Conservation (phyloP, 2,329 filamentous ascomycete genomes). For the Microsporum canis region DNA sequence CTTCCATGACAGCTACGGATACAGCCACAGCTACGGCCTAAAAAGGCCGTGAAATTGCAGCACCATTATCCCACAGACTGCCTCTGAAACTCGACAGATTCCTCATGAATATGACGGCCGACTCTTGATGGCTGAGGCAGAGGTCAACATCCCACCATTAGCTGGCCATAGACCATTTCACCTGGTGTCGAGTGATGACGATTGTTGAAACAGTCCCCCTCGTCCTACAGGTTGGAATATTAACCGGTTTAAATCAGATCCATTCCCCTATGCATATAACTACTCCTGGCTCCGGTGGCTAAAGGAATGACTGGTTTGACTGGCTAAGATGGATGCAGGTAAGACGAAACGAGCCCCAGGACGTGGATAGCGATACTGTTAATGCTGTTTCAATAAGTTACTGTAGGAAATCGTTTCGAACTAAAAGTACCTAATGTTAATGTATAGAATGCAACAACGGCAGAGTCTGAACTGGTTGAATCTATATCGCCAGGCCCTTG, state of each 20-base stretch:
- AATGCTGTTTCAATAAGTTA: neutral
- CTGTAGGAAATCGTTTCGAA: neutral
- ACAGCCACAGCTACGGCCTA: no score
- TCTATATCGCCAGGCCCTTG: neutral
- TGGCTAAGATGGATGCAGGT: neutral
- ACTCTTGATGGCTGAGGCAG: no score
- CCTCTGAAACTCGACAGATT: no score
- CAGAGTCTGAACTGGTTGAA: neutral
- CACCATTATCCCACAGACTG: no score
- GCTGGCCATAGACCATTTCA: neutral
- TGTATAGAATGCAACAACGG: neutral
- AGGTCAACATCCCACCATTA: neutral
- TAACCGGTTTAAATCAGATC: neutral
- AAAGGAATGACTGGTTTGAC: neutral
- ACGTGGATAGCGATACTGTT: neutral
- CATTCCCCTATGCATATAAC: neutral
- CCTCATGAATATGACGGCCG: no score
- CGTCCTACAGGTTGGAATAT: neutral
- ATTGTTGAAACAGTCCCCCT: neutral
- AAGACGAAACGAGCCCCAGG: neutral
- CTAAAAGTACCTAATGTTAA: neutral
- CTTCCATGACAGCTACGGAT: no score
- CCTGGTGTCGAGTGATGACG: neutral
- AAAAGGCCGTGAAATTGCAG: no score
- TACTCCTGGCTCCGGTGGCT: neutral